Evolutionary conservation across 768 basidiomycete genomes (phyloP).

Genomic region (Punctularia strigosozonata): DNA sequence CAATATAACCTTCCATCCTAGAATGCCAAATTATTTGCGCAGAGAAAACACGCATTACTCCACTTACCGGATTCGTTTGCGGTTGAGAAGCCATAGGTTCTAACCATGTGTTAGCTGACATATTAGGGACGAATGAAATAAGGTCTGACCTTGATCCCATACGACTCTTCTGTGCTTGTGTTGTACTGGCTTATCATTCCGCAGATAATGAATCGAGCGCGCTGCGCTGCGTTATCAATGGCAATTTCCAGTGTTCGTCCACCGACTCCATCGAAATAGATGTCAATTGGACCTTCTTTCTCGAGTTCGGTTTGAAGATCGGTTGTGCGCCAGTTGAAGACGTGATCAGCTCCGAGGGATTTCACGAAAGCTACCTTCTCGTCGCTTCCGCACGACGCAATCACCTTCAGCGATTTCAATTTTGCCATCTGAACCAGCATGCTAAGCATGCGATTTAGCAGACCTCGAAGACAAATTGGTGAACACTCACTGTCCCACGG

Average conservation of each 20-base stretch:
- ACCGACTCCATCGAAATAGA: constrained; percentile 49
- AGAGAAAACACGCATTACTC: no score
- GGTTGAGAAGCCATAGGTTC: no score
- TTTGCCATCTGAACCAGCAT: constrained; percentile 25
- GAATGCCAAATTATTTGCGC: no score
- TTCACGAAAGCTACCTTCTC: constrained; percentile 22
- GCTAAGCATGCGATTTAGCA: no score
- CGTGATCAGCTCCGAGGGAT: constrained; percentile 17
- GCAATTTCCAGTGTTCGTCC: constrained; percentile 49
- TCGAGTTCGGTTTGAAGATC: constrained; percentile 17
- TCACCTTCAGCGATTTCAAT: constrained; percentile 21
- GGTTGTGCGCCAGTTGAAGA: constrained; percentile 1
- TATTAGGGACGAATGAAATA: neutral
- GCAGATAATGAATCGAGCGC: constrained; percentile 38
- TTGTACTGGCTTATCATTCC: constrained; percentile 22
- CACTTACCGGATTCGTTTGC: no score
- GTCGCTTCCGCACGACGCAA: constrained; percentile 24
- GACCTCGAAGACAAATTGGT: no score
- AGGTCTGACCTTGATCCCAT: constrained; percentile 9
- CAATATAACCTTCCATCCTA: neutral
- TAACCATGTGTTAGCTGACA: neutral
- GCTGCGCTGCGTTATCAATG: constrained; percentile 27
- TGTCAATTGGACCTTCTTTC: constrained; percentile 18
- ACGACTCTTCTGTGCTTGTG: constrained; percentile 11
- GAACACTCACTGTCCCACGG: no score